phyloP scores from a whole-genome alignment of 148 eudicot genomes.

The Fagopyrum esculentum region DNA sequence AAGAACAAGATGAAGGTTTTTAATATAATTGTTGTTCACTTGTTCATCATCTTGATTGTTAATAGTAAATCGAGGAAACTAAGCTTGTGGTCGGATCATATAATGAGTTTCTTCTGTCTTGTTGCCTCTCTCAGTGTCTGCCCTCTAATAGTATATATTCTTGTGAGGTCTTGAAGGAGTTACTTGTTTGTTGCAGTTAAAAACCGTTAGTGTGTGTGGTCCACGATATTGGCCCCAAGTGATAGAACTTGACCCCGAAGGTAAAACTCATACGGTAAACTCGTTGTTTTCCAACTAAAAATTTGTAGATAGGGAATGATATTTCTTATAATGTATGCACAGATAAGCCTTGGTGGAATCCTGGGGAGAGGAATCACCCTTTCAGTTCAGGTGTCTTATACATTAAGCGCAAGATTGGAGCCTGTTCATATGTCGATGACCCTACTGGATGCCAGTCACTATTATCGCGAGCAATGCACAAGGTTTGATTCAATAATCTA shows the following conservation, averaged over 20 bases:
- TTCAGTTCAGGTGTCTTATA: conserved; percentile 83
- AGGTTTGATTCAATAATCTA: conserved; percentile 37
- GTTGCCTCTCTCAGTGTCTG: neutral
- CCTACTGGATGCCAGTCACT: conserved; percentile 89
- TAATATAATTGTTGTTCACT: neutral
- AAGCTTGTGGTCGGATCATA: neutral
- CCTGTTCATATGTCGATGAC: conserved; percentile 96
- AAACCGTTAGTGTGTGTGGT: conserved; percentile 86
- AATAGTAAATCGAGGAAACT: neutral
- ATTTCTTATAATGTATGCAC: conserved; percentile 17
- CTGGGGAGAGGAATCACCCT: conserved; percentile 70
- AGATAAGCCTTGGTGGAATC: conserved; percentile 96
- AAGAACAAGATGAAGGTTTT: neutral
- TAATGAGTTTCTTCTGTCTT: neutral
- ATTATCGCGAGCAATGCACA: conserved; percentile 91
- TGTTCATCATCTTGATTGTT: neutral
- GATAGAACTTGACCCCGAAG: conserved; percentile 86
- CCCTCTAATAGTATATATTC: neutral
- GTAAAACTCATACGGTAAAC: conserved; percentile 25
- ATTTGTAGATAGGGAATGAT: conserved; percentile 11
- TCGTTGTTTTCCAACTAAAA: neutral
- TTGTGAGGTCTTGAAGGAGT: conserved; percentile 9
- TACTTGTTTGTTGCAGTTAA: conserved; percentile 47
- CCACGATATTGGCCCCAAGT: conserved; percentile 99
- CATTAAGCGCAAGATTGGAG: conserved; percentile 91